Percentiles rank a stretch among this genome's conserved stretches.
Conservation (phyloP, 345 rosid species). For the Laguncularia racemosa region DNA sequence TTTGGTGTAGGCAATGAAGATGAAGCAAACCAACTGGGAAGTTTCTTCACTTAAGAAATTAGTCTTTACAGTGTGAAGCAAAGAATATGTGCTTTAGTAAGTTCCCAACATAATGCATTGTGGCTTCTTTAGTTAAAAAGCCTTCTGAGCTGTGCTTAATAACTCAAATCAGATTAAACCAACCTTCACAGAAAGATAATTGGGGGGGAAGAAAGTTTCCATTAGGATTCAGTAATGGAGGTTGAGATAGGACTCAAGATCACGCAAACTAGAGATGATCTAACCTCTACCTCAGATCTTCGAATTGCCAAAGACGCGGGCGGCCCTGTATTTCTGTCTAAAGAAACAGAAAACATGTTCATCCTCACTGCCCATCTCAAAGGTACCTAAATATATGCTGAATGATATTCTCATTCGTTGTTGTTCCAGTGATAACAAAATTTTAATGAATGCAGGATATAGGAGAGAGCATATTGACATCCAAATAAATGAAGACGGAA, state of each 20-base stretch:
- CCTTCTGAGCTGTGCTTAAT: too few species aligned
- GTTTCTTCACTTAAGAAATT: too few species aligned
- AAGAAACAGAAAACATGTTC: constrained; percentile 66
- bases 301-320: constrained; percentile 38
- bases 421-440: neutral
- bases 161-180: neutral
- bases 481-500: constrained; percentile 61
- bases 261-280: constrained; percentile 56
- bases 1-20: too few species aligned
- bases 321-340: constrained; percentile 53
- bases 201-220: too few species aligned
- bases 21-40: too few species aligned
- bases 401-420: constrained; percentile 5
- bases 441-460: constrained; percentile 41
- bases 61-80: too few species aligned
- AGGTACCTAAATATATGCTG: constrained; percentile 27
- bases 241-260: constrained; percentile 72
- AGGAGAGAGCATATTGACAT: constrained; percentile 50
- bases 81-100: too few species aligned
- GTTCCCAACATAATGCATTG: too few species aligned
- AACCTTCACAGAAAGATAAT: too few species aligned
- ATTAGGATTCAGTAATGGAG: constrained; percentile 39
- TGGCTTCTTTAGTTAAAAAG: too few species aligned
- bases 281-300: constrained; percentile 40
- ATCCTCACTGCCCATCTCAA: constrained; percentile 58